Evolutionary conservation across 2,329 filamentous ascomycete species (phyloP).

Genomic region (Polychaeton citri): DNA sequence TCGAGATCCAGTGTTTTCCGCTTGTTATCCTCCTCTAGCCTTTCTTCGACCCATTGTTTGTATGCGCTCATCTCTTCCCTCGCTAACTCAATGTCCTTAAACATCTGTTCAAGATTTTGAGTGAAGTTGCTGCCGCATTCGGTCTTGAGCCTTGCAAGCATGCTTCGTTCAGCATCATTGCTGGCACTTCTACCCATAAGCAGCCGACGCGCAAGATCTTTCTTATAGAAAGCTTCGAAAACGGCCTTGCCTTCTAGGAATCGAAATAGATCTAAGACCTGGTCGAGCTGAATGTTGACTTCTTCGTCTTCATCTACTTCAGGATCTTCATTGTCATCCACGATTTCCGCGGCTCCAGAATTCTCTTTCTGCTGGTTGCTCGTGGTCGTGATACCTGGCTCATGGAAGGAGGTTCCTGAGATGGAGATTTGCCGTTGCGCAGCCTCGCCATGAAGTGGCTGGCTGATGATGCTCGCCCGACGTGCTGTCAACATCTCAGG

Average conservation of each 20-base stretch:
- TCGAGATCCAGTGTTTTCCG: constrained; percentile 57
- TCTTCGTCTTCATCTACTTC: constrained; percentile 83
- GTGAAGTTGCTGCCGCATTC: constrained; percentile 93
- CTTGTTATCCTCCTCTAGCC: constrained; percentile 21
- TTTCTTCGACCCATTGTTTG: constrained; percentile 52
- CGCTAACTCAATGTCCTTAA: constrained; percentile 90
- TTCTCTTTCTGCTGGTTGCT: constrained; percentile 36
- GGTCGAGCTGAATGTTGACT: constrained; percentile 81
- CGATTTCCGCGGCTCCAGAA: constrained; percentile 42
- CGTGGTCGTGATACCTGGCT: neutral
- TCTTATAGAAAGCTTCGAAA: constrained; percentile 99
- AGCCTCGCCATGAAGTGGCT: constrained; percentile 7
- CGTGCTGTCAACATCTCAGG: constrained; percentile 48
- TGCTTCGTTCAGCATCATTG: constrained; percentile 87
- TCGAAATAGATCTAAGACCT: constrained; percentile 85
- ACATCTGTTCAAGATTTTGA: constrained; percentile 97
- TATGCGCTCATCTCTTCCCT: constrained; percentile 89
- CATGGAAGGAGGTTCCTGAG: neutral
- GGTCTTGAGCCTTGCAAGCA: constrained; percentile 81
- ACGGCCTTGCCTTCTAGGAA: constrained; percentile 96
- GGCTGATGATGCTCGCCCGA: constrained; percentile 27
- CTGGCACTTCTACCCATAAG: constrained; percentile 88
- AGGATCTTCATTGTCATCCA: constrained; percentile 44
- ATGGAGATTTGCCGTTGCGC: neutral
- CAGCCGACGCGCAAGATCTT: constrained; percentile 77